Evolutionary conservation across 2,329 filamentous ascomycete genomes (phyloP), one percentile per base, ranked within the genome.

Genomic region (Ophioceras dolichostomum): DNA sequence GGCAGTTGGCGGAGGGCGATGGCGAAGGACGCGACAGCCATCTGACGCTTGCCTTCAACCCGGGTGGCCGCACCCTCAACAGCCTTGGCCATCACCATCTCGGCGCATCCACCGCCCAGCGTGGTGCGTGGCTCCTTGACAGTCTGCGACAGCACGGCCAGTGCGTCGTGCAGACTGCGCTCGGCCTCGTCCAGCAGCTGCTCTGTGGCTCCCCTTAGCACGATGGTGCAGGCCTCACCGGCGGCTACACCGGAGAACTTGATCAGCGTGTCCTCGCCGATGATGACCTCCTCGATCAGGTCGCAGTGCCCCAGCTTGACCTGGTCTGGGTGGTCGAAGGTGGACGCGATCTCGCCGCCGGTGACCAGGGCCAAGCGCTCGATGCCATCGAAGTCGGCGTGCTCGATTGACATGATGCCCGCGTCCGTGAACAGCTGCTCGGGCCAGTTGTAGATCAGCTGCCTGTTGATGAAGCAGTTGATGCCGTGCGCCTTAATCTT

Each of bases 361-460:
- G 91, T 98, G 32, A 98, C 91, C 36, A 98, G 70, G 9, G 91
- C 89, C 49, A 98, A 64, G 31, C 91, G 77, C 69, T 98, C 91
- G 47, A 98, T 93, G 46, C 91, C 91, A 56, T 98, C 91, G 55
- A 98, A 98, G 64, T 98, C 91, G 47, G 91, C 91, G 59, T 98
- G 91, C 67, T 98, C 91, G 50, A 98, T 98, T 20, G 87, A 94
- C 70, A 94, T 84, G 62, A 98, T 96, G 44, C 91, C 91, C 7
- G 88, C 89, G 59, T 98, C 91, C 26, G 89, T 87, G 56, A 98
- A 98, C 33, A 98, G 80, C 65, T 98, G 91, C 64, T 98, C 91
- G 5, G 91, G 91, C 91, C 91, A 98, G 72, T 98, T 98, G 73
- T 98, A 98, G 65, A 98, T 98, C 45, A 98, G 77, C 61, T 98